Percentiles rank a stretch among this genome's conserved stretches.
Conservation (phyloP, 352 stramenopile genomes). For the Phytophthora colocasiae region DNA sequence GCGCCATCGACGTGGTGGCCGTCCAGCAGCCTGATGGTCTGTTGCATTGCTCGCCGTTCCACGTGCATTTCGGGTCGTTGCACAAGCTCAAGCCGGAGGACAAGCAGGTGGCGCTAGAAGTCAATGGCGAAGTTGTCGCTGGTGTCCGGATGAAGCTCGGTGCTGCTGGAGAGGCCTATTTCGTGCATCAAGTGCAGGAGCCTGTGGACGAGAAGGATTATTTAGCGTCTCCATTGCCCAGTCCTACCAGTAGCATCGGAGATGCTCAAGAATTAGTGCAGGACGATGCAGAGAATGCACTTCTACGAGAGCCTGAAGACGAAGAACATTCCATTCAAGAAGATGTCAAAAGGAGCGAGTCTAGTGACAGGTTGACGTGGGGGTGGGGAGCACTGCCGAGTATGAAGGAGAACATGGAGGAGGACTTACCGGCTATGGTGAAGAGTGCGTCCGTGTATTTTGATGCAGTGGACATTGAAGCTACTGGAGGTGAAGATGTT, state of each 20-base stretch:
- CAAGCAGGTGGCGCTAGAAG: constrained; percentile 60
- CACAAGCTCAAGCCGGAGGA: constrained; percentile 46
- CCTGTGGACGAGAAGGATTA: constrained; percentile 72
- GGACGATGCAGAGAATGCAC: constrained; percentile 5
- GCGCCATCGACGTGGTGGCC: constrained; percentile 86
- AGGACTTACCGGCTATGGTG: constrained; percentile 51
- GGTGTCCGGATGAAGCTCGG: constrained; percentile 82
- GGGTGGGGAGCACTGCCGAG: constrained; percentile 60
- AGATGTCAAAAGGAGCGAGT: constrained; percentile 11
- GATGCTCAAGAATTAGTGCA: constrained; percentile 21
- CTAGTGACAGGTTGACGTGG: constrained; percentile 58
- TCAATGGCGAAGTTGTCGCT: constrained; percentile 65
- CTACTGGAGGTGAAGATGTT: constrained; percentile 7
- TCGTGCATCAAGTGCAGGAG: constrained; percentile 69
- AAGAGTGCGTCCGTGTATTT: constrained; percentile 84
- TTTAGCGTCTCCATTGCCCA: constrained; percentile 65
- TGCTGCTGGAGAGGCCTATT: constrained; percentile 75
- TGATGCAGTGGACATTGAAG: constrained; percentile 68
- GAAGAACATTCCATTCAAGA: constrained; percentile 20
- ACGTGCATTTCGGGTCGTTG: constrained; percentile 79
- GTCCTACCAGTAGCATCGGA: constrained; percentile 37
- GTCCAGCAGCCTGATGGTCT: constrained; percentile 76
- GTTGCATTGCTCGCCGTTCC: constrained; percentile 77
- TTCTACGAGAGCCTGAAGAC: constrained; percentile 29
- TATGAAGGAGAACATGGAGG: constrained; percentile 29